Conservation (phyloP, 345 rosid genomes). For the Eucalyptus regnans region DNA sequence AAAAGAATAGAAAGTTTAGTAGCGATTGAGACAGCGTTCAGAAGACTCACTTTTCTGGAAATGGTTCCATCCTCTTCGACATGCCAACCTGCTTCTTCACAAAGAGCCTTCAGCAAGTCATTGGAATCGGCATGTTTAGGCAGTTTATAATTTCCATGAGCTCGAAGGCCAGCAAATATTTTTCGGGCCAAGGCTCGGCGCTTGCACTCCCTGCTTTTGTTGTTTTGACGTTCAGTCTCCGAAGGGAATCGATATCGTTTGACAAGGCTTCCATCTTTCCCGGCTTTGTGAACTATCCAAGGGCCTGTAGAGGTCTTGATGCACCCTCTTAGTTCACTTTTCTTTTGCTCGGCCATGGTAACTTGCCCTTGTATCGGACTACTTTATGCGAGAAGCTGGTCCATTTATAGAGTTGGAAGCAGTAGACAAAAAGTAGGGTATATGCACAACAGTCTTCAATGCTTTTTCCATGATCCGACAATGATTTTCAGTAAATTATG, state of each 20-base stretch:
- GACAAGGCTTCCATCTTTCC: slow-evolving; percentile 7
- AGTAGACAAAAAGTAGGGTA: not conserved
- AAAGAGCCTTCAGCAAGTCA: slow-evolving; percentile 31
- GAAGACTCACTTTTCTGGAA: slow-evolving; percentile 10
- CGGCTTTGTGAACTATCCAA: slow-evolving; percentile 19
- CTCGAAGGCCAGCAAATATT: slow-evolving; percentile 32
- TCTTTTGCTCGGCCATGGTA: not conserved
- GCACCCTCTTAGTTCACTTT: slow-evolving; percentile 1
- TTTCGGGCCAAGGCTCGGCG: slow-evolving; percentile 20
- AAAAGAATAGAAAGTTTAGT: not conserved
- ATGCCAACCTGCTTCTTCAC: slow-evolving; percentile 42
- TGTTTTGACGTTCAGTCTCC: slow-evolving; percentile 20
- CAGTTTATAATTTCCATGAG: slow-evolving; percentile 28
- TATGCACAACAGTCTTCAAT: not conserved
- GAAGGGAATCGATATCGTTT: slow-evolving; percentile 16
- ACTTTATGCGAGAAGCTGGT: not conserved
- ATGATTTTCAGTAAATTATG: not conserved
- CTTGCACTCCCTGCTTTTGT: slow-evolving; percentile 22
- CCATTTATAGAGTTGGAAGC: not conserved
- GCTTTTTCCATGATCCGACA: not conserved
- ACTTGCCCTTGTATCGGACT: not conserved
- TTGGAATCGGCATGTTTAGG: slow-evolving; percentile 22
- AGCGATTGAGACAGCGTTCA: not conserved
- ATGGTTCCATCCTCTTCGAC: slow-evolving; percentile 38
- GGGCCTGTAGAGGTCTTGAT: slow-evolving; percentile 27